Evolutionary conservation across 176 grass and related monocot species (phyloP).

Genomic region (Carex scoparia): DNA sequence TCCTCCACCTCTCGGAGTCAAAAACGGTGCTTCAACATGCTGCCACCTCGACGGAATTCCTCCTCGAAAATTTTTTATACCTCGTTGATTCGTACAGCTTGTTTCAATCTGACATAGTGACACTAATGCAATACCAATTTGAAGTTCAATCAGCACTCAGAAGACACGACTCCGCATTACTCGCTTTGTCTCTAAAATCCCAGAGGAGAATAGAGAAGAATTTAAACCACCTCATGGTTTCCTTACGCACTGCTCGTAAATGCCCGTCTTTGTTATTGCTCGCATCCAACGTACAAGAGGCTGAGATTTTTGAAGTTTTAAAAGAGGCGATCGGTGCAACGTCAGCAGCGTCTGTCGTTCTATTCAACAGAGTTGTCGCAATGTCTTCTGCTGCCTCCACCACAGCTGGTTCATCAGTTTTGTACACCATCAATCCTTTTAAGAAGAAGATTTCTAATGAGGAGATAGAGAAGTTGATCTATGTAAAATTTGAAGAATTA

Average conservation of each 20-base stretch:
- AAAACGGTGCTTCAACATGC: constrained; percentile 26
- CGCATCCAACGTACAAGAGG: constrained; percentile 17
- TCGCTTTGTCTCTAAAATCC: constrained; percentile 34
- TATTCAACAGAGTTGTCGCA: constrained; percentile 34
- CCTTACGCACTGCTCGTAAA: background rate
- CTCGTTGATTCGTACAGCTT: constrained; percentile 55
- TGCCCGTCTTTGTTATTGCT: background rate
- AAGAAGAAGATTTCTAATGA: constrained; percentile 25
- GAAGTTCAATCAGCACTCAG: constrained; percentile 48
- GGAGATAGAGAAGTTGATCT: constrained; percentile 24
- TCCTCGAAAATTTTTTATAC: constrained; percentile 60
- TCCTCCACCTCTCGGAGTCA: constrained; percentile 40
- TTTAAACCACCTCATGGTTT: constrained; percentile 1
- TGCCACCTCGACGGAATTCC: constrained; percentile 19
- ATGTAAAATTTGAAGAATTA: constrained; percentile 50
- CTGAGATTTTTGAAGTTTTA: constrained; percentile 36
- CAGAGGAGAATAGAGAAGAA: constrained; percentile 49
- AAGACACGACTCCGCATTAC: constrained; percentile 25
- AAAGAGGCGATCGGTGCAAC: constrained; percentile 35
- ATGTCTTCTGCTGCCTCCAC: constrained; percentile 30
- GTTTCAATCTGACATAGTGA: constrained; percentile 38
- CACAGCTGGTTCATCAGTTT: constrained; percentile 15
- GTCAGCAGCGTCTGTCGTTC: constrained; percentile 21
- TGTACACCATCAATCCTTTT: constrained; percentile 12
- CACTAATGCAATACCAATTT: constrained; percentile 39